Evolutionary conservation across 345 rosid genomes (phyloP).

Genomic region (Viola odorata): DNA sequence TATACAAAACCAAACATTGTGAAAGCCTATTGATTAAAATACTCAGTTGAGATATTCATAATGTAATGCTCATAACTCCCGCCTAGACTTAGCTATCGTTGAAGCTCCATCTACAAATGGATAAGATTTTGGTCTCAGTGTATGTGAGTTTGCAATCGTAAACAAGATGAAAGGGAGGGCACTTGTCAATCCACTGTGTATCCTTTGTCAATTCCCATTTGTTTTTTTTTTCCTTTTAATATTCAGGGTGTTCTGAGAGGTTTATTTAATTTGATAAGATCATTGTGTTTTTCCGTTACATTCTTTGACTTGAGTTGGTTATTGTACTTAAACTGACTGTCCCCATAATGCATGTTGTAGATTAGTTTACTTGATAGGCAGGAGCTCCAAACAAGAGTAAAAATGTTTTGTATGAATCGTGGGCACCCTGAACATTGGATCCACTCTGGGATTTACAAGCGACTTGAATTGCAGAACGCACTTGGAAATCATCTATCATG

Average conservation of each 20-base stretch:
- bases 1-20: too few species aligned
- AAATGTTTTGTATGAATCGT: conserved; percentile 52
- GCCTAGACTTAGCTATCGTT: background rate
- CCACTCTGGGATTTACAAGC: conserved; percentile 65
- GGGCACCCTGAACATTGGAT: conserved; percentile 90
- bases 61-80: background rate
- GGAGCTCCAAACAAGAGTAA: conserved; percentile 73
- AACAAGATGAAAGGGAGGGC: too few species aligned
- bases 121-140: background rate
- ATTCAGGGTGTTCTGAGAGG: background rate
- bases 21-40: too few species aligned
- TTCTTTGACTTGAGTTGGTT: background rate
- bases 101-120: conserved; percentile 7
- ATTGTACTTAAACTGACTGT: background rate
- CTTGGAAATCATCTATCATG: conserved; percentile 98
- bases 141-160: background rate
- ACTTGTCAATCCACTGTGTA: too few species aligned
- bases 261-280: background rate
- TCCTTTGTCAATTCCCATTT: too few species aligned
- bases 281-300: background rate
- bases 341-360: conserved; percentile 37
- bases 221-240: too few species aligned
- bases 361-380: conserved; percentile 65
- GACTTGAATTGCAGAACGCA: conserved; percentile 78
- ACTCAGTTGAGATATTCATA: too few species aligned